A percentile compares a stretch with the other conserved stretches of the same genome.
phyloP scores from a whole-genome alignment of 1,284 basidiomycete species.

The Ustilago crameri region DNA sequence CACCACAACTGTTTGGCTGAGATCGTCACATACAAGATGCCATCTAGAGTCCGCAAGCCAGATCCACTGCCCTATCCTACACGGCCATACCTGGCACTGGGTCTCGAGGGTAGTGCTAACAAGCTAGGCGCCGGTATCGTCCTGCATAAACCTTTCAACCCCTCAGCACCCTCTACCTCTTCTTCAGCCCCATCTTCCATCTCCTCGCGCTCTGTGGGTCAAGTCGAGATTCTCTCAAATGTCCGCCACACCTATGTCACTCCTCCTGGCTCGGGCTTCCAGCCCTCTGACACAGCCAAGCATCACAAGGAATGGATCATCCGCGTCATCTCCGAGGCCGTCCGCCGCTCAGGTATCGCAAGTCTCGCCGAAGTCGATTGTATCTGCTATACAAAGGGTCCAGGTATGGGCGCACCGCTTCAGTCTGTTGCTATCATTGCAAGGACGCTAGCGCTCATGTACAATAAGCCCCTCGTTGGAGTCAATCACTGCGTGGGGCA shows the following conservation, averaged over 20 bases:
- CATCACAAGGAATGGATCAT: conserved; percentile 95
- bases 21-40: conserved; percentile 16
- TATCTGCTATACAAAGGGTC: conserved; percentile 98
- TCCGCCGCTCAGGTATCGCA: conserved; percentile 76
- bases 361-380: conserved; percentile 85
- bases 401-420: conserved; percentile 97
- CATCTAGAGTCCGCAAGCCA: conserved; percentile 25
- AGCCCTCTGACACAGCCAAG: conserved; percentile 91
- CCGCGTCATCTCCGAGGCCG: conserved; percentile 81
- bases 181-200: conserved; percentile 68
- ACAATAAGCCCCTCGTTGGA: conserved; percentile 89
- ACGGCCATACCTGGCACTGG: conserved; percentile 61
- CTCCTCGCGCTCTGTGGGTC: conserved; percentile 77
- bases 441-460: conserved; percentile 86
- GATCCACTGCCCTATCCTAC: conserved; percentile 53
- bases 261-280: conserved; percentile 95
- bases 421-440: conserved; percentile 97
- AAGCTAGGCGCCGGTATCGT: conserved; percentile 97
- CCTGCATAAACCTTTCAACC: conserved; percentile 78
- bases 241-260: conserved; percentile 97
- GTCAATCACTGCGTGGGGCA: conserved; percentile 98
- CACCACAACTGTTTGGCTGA: background rate
- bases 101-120: conserved; percentile 76
- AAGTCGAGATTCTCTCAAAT: conserved; percentile 70
- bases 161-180: conserved; percentile 29